Base-by-base conservation (phyloP, 352 stramenopile species). In the Phytophthora citrophthora region DNA sequence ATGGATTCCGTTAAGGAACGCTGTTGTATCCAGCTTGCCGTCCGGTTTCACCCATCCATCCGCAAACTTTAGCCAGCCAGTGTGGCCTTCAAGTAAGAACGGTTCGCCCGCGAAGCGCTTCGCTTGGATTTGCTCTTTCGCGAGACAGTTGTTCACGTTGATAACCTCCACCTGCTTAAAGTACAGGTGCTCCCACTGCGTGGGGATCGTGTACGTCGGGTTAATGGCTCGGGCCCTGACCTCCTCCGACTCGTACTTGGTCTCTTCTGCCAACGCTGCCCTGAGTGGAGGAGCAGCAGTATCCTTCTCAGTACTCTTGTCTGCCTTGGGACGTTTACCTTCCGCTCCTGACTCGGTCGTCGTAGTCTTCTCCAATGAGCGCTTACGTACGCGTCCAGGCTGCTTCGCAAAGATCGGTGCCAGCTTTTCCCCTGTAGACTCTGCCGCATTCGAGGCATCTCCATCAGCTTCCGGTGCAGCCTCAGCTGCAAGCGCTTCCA, bases 161-260 rank as follows among this genome's bases (percentile, higher is more conserved):
- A 93, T 86, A 8, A 89, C 67, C 40, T 88, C 70, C 15, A 93
- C 84, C 16, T 70, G 47, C 29, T 86, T 73, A 49, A 79, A 86
- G 50, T 90, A 83, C 26, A 89, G 64, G 27, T 90, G 75, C 16
- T 89, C 83, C 83, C 83, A 92, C 36, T 86, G 83, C 29, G 81
- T 89, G 16, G 83, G 83, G 26, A 89, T 76, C 5, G 83, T 85
- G 54, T 86, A 84, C 20, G 74, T 86, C 26, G 79, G 83, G 56
- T 90, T 83, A 10, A 62, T 81, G 6, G 61, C 76, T 31, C 54
- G 61, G 18, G 58, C 52, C 36, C 65, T 75, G 13, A 59, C 71
- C 16, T 85, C 73, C 31, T 70, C 54, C 1, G 69, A 71, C 16
- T 63, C 54, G 24, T 72, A 78, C 18, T 32, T 70, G 1, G 64